Percentiles rank a stretch among this genome's conserved stretches.
Conservation (phyloP, 306 rosid genomes). For the Luffa acutangula region DNA sequence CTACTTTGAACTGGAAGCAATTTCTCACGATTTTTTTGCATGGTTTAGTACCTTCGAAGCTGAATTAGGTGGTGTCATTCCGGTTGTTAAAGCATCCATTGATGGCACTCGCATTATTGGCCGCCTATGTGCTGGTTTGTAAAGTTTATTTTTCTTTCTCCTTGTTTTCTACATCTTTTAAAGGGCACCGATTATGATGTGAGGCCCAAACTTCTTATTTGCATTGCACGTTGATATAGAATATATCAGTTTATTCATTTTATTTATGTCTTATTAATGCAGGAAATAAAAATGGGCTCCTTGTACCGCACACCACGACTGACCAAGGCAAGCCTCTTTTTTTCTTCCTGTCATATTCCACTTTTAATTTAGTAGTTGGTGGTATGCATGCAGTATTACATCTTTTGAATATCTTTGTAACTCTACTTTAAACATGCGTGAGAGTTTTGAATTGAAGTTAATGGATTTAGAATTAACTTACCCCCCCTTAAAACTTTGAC, state of each 20-base stretch:
- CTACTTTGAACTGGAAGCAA: not conserved
- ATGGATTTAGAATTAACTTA: not conserved
- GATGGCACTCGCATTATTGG: constrained; percentile 83
- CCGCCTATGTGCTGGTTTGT: constrained; percentile 83
- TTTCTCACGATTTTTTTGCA: not conserved
- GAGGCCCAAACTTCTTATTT: not conserved
- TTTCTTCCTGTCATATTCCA: not conserved
- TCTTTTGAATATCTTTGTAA: not conserved
- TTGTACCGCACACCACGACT: constrained; percentile 84
- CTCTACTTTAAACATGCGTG: not conserved
- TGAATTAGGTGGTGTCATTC: constrained; percentile 72
- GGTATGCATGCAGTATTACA: constrained; percentile 4
- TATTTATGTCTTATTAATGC: not conserved
- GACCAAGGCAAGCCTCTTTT: constrained; percentile 51
- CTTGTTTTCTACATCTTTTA: not conserved
- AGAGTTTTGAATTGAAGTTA: not conserved
- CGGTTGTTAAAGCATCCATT: constrained; percentile 81
- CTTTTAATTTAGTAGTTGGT: not conserved
- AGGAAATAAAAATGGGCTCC: constrained; percentile 97
- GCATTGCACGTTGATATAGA: not conserved
- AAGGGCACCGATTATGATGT: not conserved
- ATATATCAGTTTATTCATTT: not conserved
- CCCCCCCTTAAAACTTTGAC: not conserved
- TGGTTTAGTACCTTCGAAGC: constrained; percentile 52
- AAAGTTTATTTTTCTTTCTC: not conserved